Conservation (phyloP, 2,329 filamentous ascomycete genomes). For the Cladosporium oxysporum region DNA sequence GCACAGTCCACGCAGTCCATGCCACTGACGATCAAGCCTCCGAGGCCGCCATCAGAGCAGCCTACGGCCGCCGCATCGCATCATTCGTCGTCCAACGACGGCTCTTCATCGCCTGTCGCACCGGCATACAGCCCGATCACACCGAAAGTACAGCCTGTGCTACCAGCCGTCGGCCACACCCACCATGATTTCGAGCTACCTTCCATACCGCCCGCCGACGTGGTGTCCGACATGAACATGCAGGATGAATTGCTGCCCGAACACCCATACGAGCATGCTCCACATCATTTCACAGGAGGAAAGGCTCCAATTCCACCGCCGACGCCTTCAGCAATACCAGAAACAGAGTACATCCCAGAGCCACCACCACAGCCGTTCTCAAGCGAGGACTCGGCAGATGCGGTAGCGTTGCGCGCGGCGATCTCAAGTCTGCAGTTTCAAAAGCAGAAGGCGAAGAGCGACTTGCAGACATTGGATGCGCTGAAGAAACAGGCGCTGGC, state of each 20-base stretch:
- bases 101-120: slow-evolving; percentile 20
- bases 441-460: slow-evolving; percentile 71
- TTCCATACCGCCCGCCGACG: slow-evolving; percentile 14
- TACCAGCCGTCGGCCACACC: slow-evolving; percentile 25
- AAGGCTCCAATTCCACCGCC: slow-evolving; percentile 22
- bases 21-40: slow-evolving; percentile 31
- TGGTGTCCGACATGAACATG: slow-evolving; percentile 14
- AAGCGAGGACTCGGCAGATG: slow-evolving; percentile 71
- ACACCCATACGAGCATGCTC: neutral
- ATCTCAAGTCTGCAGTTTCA: slow-evolving; percentile 88
- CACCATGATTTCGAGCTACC: slow-evolving; percentile 19
- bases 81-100: slow-evolving; percentile 16
- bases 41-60: slow-evolving; percentile 25
- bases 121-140: slow-evolving; percentile 39
- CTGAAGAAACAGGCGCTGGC: slow-evolving; percentile 70
- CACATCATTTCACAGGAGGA: slow-evolving; percentile 5
- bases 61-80: slow-evolving; percentile 15
- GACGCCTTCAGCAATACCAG: slow-evolving; percentile 22
- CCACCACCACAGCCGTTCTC: slow-evolving; percentile 50
- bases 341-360: slow-evolving; percentile 42
- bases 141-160: slow-evolving; percentile 35
- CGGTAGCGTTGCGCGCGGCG: slow-evolving; percentile 79
- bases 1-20: slow-evolving; percentile 26
- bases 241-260: slow-evolving; percentile 7
- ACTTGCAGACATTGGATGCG: slow-evolving; percentile 69